Evolutionary conservation across 176 grass and related monocot species (phyloP).

Genomic region (Phoenix roebelenii): DNA sequence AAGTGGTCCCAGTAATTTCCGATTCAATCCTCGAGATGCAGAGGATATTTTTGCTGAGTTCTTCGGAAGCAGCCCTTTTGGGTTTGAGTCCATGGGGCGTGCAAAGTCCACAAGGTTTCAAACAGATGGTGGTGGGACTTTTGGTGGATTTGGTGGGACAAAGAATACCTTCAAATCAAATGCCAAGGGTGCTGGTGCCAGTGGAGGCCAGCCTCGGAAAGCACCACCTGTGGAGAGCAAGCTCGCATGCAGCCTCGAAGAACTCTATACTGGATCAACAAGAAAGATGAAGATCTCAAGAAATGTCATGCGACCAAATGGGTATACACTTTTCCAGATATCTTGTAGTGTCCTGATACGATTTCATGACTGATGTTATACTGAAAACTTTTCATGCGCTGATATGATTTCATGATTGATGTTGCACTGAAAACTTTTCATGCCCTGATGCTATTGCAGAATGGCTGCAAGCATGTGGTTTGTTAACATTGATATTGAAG

Average conservation of each 20-base stretch:
- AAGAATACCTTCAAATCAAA: constrained; percentile 44
- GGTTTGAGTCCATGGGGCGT: constrained; percentile 55
- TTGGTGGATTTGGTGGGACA: constrained; percentile 62
- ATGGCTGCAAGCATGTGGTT: too few species aligned
- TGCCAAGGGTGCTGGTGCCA: constrained; percentile 32
- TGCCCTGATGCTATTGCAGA: too few species aligned
- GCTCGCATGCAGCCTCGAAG: constrained; percentile 62
- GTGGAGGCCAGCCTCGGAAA: constrained; percentile 50
- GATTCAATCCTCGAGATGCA: constrained; percentile 75
- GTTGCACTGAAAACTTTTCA: too few species aligned
- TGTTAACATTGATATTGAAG: too few species aligned
- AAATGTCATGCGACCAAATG: constrained; percentile 57
- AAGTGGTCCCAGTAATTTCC: constrained; percentile 19
- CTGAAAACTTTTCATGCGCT: too few species aligned
- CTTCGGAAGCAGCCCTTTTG: constrained; percentile 49
- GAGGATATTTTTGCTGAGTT: constrained; percentile 82
- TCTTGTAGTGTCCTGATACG: too few species aligned
- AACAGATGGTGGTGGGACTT: constrained; percentile 81
- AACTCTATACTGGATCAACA: constrained; percentile 63
- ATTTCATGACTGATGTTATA: too few species aligned
- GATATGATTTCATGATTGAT: too few species aligned
- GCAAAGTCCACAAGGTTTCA: constrained; percentile 85
- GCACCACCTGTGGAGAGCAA: constrained; percentile 64
- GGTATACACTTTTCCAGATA: constrained; percentile 25
- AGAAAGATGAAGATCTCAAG: constrained; percentile 97